Base-by-base conservation (phyloP, 2,329 filamentous ascomycete genomes). In the Parasarocladium wereldwijsianum region DNA sequence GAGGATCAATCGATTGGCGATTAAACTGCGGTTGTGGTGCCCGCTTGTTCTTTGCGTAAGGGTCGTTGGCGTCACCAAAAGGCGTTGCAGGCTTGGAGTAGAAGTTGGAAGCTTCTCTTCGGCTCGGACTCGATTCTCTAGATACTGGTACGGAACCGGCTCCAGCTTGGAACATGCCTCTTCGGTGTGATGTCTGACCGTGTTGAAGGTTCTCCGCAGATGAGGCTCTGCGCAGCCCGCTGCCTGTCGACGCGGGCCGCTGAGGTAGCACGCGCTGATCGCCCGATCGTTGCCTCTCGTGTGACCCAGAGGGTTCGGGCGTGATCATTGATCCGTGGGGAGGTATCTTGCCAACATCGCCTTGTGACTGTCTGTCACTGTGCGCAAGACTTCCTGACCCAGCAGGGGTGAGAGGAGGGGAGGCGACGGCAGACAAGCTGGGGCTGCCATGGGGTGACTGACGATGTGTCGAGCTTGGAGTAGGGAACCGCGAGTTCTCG, bases 331-430 rank as follows among this genome's bases (percentile, higher is more conserved):
- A 19, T 56, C 53, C 34, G 41, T 41, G 31, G 36, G 38, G 36
- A 61, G 52, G 27, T 58, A 54, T 23, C 49, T 51, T 24, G 50
- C 44, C 17, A 49, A 55, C 35, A 47, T 50, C 36, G 45, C 51
- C 42, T 40, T 44, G 43, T 43, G 32, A n/a, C 29, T 37, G 40
- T 36, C 45, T 52, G 26, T 47, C 46, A 12, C 44, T 40, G 4
- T 42, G 38, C 21, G 39, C 47, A 25, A 41, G 47, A 49, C 54
- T 54, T 13, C 57, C 57, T 24, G 83, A 87, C 30, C 76, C 85
- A 32, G 84, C 76, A 12, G 87, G 87, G 9, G 86, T 94, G 31
- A 96, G 66, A 24, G 85, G 85, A 40, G 87, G 87, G 8, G 86
- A 93, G 42, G 87, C 80, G 57, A 92, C 70, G 34, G 78, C 70